Evolutionary conservation across 257 asterid genomes (phyloP), one percentile per base, ranked within the genome.

Genomic region (Forsythia suspensa): DNA sequence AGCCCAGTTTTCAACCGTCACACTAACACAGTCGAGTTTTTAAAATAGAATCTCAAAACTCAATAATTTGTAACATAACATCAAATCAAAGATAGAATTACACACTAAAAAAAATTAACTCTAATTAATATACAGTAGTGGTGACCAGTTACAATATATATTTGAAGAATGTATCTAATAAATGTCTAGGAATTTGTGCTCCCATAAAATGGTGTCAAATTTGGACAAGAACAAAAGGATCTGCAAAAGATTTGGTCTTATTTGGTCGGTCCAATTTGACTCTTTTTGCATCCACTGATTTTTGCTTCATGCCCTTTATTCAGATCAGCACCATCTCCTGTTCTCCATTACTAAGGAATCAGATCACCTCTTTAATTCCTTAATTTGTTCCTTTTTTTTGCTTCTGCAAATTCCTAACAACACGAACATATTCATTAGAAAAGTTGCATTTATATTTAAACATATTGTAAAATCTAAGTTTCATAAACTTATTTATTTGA

Each of bases 171-270:
- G 12, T 21, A 59, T 59, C 37, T n/a, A 59, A 24, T 69, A 71
- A 44, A 11, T n/a, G 16, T 67, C 43, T 57, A 34, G 41, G 85
- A 73, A 68, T 72, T 55, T 75, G 81, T 76, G 71, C 76, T 75
- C 74, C 76, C 57, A 77, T 29, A 34, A 59, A n/a, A 38, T 70
- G 43, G 78, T 77, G 77, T 68, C 34, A 72, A 73, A 61, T 16
- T 21, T 34, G 73, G 69, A 70, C 78, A 70, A 75, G 71, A 84
- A 82, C 79, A 84, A 80, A 75, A 75, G 79, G 81, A 85, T 82
- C 86, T 77, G 67, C 74, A 40, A 76, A 80, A 79, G 82, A 83
- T 82, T 52, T 68, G 77, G 52, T 80, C 75, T 43, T 80, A 42
- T 84, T 77, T 74, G 84, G 87, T 84, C 84, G 74, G 78, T 63